phyloP scores from a whole-genome alignment of 306 rosid genomes.

The Ziziphus jujuba region DNA sequence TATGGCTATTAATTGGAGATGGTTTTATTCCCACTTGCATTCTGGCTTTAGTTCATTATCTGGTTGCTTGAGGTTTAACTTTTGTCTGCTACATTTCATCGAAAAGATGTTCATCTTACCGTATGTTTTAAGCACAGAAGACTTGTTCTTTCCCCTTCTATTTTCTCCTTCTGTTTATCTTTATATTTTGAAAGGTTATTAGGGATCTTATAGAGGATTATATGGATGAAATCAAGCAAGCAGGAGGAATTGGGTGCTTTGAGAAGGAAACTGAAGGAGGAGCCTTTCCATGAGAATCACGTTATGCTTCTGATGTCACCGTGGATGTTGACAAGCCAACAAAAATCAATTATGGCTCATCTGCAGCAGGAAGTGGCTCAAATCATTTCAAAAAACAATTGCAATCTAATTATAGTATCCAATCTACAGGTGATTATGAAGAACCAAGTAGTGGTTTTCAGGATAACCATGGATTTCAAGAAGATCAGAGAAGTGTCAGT shows the following conservation, averaged over 20 bases:
- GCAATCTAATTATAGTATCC: slow-evolving; percentile 21
- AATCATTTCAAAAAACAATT: slow-evolving; percentile 36
- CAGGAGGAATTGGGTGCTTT: slow-evolving; percentile 67
- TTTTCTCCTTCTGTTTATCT: slow-evolving; percentile 8
- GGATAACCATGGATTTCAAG: slow-evolving; percentile 30
- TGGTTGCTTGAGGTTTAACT: no score
- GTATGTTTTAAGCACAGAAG: no score
- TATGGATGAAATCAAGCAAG: slow-evolving; percentile 81
- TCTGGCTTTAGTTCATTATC: no score
- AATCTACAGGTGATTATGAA: no score
- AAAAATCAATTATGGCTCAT: slow-evolving; percentile 32
- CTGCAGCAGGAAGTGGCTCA: slow-evolving; percentile 33
- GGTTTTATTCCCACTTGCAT: no score
- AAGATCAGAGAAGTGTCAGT: slow-evolving; percentile 31
- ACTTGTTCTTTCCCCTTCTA: not conserved
- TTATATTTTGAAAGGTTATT: slow-evolving; percentile 53
- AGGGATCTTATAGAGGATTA: slow-evolving; percentile 77
- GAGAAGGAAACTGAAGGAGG: slow-evolving; percentile 44
- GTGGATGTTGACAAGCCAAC: slow-evolving; percentile 33
- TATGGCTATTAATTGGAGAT: no score
- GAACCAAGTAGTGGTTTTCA: slow-evolving; percentile 35
- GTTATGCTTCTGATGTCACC: slow-evolving; percentile 32
- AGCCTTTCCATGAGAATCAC: slow-evolving; percentile 35
- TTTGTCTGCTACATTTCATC: no score
- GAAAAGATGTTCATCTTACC: no score